A percentile compares a stretch with the other conserved stretches of the same genome.
Evolutionary conservation across 257 asterid genomes (phyloP).

Genomic region (Solanum chmielewskii): DNA sequence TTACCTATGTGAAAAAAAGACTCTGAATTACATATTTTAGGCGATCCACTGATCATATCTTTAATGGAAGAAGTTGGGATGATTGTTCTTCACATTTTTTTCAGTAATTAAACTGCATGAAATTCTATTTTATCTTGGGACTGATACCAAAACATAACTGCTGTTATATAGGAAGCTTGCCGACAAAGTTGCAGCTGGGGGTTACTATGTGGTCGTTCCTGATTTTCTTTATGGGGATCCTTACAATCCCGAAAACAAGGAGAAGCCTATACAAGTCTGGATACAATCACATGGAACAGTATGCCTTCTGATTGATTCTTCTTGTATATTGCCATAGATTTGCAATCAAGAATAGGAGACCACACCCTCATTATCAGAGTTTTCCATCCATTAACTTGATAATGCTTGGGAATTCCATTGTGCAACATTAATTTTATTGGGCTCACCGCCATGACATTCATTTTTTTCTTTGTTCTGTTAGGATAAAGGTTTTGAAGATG

Average conservation of each 20-base stretch:
- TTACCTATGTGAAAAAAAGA: not conserved
- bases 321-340: not conserved
- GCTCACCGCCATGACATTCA: not conserved
- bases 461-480: not conserved
- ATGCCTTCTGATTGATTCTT: not conserved
- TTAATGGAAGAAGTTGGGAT: not conserved
- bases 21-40: not conserved
- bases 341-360: not conserved
- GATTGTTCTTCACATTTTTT: not conserved
- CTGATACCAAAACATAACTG: not conserved
- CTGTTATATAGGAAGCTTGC: not conserved
- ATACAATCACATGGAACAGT: not conserved
- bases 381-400: not conserved
- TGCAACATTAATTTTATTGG: not conserved
- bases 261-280: not conserved
- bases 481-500: conserved; percentile 22
- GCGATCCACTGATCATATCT: not conserved
- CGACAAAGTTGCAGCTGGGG: not conserved
- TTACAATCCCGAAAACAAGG: not conserved
- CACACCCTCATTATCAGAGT: not conserved
- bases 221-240: not conserved
- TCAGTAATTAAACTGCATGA: not conserved
- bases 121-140: not conserved
- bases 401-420: not conserved
- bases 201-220: not conserved